Percentiles rank a stretch among this genome's conserved stretches.
phyloP scores from a whole-genome alignment of 2,329 filamentous ascomycete species.

The Aspergillus ochraceoroseus region DNA sequence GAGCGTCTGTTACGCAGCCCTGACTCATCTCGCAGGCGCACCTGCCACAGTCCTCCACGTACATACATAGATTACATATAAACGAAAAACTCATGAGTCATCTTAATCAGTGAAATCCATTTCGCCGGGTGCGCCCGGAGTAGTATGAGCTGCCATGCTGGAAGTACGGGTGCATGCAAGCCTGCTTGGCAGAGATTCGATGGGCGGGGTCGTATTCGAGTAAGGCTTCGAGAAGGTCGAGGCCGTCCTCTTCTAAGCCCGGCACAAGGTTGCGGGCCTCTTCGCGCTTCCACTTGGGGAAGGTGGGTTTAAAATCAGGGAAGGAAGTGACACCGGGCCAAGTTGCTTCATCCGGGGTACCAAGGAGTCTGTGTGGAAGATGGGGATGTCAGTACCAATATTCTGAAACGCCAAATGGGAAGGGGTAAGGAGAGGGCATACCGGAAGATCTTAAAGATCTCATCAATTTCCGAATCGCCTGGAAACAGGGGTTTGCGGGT shows the following conservation, averaged over 20 bases:
- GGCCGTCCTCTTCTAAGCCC: constrained; percentile 61
- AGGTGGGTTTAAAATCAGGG: constrained; percentile 87
- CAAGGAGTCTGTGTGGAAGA: constrained; percentile 57
- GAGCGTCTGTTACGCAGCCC: constrained; percentile 2
- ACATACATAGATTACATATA: constrained; percentile 21
- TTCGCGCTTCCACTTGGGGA: constrained; percentile 83
- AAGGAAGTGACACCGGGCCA: constrained; percentile 95
- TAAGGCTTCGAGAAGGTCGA: constrained; percentile 56
- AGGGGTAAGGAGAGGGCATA: constrained; percentile 39
- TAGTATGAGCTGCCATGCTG: constrained; percentile 48
- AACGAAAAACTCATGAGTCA: constrained; percentile 11
- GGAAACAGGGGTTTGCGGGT: constrained; percentile 89
- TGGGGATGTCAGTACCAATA: constrained; percentile 17
- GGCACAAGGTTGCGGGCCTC: constrained; percentile 61
- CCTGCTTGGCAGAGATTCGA: constrained; percentile 83
- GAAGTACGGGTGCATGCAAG: constrained; percentile 81
- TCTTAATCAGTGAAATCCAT: constrained; percentile 37
- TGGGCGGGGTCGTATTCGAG: constrained; percentile 83
- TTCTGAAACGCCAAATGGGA: constrained; percentile 6
- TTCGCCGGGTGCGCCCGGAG: constrained; percentile 41
- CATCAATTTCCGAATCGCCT: constrained; percentile 86
- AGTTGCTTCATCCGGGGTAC: constrained; percentile 72
- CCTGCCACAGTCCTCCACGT: constrained; percentile 16
- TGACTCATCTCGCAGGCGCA: not conserved
- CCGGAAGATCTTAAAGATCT: constrained; percentile 94